Evolutionary conservation across 2,329 filamentous ascomycete genomes (phyloP).

Genomic region (Fusarium oligoseptatum): DNA sequence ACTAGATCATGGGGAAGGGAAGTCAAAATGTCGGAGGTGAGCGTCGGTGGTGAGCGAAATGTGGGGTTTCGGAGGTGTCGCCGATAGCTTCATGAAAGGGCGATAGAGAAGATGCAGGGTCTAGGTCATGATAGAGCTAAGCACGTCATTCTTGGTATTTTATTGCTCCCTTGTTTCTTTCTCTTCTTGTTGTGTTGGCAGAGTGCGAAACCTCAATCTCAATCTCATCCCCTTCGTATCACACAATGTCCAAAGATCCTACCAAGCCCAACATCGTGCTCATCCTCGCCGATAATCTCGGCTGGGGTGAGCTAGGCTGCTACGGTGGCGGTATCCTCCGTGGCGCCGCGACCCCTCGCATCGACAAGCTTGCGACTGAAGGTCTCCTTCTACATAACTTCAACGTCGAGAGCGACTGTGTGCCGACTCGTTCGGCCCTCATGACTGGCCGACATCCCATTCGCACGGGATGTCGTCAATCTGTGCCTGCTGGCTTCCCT

Average conservation of each 20-base stretch:
- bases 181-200: not conserved
- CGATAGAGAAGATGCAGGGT: not conserved
- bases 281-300: constrained; percentile 54
- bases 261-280: constrained; percentile 49
- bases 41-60: constrained; percentile 42
- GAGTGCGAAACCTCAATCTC: not conserved
- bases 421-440: constrained; percentile 51
- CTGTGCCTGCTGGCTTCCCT: constrained; percentile 50
- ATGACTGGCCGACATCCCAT: constrained; percentile 55
- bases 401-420: constrained; percentile 55
- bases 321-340: constrained; percentile 51
- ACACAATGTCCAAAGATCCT: constrained; percentile 28
- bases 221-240: not conserved
- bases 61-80: constrained; percentile 17
- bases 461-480: constrained; percentile 51
- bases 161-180: not conserved
- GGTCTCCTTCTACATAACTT: constrained; percentile 53
- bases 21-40: constrained; percentile 26
- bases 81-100: not conserved
- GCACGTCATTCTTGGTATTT: not conserved
- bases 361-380: constrained; percentile 50
- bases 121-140: not conserved
- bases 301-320: constrained; percentile 54
- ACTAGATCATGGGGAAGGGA: not conserved
- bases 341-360: constrained; percentile 51